Evolutionary conservation across 2,329 filamentous ascomycete genomes (phyloP), one percentile per base, ranked within the genome.

Genomic region (Penicillium oxalicum): DNA sequence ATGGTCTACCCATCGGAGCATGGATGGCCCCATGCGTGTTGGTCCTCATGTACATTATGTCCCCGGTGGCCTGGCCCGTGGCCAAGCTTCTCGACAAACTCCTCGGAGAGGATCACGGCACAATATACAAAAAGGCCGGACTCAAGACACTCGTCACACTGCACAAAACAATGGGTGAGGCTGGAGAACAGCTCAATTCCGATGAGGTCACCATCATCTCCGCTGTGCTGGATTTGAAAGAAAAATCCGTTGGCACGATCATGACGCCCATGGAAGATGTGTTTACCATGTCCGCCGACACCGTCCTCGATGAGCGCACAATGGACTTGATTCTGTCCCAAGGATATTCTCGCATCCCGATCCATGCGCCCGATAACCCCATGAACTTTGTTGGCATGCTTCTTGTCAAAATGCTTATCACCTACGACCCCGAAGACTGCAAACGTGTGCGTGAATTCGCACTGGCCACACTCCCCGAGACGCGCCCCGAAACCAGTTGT

Each of bases 211-310:
- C 93, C 51, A 98, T 98, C 67, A 98, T 98, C 70, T 95, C 88
- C 57, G 91, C 93, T 34, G 93, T 97, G 11, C 75, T 98, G 49
- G 93, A 98, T 65, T 77, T 98, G 57, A 98, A 97, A 74, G 91
- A 93, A 58, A 98, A 98, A 74, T 79, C 91, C 0, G 91, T 98
- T 5, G 89, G 88, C 39, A 87, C 83, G 63, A 95, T 98, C 65
- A 98, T 98, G 93, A 98, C 94, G 0, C 93, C 93, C 0, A 97
- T 98, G 87, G 84, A 88, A 40, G 91, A 98, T 65, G 93, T 97
- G 42, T 98, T 95, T 66, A 91, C 87, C 52, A 88, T 98, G 82
- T 90, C 90, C n/a, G 87, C 91, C 44, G 91, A 98, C 62, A 93
- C 91, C 4, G 78, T 97, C 2, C 74, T 98, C 49, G 90, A 98